phyloP scores from a whole-genome alignment of 139 green algal genomes.

The Coelastrella sp. region DNA sequence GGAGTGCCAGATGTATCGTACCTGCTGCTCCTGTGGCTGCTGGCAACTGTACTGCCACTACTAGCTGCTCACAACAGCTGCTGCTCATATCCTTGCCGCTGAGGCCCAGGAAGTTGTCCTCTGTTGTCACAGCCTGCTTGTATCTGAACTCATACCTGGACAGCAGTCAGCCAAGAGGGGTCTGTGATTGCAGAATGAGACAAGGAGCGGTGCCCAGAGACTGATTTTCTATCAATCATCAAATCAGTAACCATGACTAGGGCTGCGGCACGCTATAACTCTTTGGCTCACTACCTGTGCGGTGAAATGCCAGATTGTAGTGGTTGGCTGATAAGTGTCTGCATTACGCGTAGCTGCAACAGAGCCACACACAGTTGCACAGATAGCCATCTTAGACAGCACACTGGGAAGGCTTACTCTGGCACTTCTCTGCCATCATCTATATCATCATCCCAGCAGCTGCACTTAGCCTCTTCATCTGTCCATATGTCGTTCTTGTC shows the following conservation, averaged over 20 bases:
- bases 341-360: too few species aligned
- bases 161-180: too few species aligned
- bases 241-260: too few species aligned
- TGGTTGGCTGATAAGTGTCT: too few species aligned
- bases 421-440: slow-evolving; percentile 66
- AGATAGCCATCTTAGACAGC: not conserved
- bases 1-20: not conserved
- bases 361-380: not conserved
- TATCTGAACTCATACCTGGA: slow-evolving; percentile 81
- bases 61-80: slow-evolving; percentile 74
- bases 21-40: slow-evolving; percentile 54
- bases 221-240: too few species aligned
- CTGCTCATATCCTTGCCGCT: slow-evolving; percentile 73
- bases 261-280: too few species aligned
- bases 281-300: too few species aligned
- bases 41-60: slow-evolving; percentile 69
- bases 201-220: too few species aligned
- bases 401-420: slow-evolving; percentile 43
- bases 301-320: too few species aligned
- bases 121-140: slow-evolving; percentile 77
- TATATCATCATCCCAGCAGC: slow-evolving; percentile 42
- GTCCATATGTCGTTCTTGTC: slow-evolving; percentile 72
- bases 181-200: too few species aligned
- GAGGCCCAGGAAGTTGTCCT: slow-evolving; percentile 81
- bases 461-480: slow-evolving; percentile 1